A percentile compares a stretch with the other conserved stretches of the same genome.
phyloP scores from a whole-genome alignment of 2,329 filamentous ascomycete genomes.

The Elsinoe batatas region DNA sequence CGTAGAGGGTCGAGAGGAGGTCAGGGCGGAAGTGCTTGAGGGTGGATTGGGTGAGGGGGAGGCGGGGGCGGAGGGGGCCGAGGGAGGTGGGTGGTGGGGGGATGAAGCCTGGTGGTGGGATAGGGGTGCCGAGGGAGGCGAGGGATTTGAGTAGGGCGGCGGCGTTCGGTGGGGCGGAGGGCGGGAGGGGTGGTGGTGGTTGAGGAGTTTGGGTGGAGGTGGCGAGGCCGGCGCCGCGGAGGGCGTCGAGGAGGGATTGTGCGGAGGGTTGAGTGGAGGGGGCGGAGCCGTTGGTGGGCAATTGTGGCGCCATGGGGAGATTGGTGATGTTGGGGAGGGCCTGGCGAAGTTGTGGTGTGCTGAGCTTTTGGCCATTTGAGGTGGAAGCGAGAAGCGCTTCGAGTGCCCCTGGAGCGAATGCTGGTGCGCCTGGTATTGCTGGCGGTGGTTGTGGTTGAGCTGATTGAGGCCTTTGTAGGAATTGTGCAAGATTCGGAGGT shows the following conservation, averaged over 20 bases:
- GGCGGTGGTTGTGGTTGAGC: slow-evolving; percentile 17
- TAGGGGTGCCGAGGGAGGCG: slow-evolving; percentile 13
- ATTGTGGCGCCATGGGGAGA: slow-evolving; percentile 18
- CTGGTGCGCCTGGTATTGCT: slow-evolving; percentile 20
- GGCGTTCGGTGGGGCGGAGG: slow-evolving; percentile 14
- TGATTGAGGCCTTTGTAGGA: slow-evolving; percentile 16
- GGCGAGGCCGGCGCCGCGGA: slow-evolving; percentile 18
- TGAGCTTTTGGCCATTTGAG: slow-evolving; percentile 27
- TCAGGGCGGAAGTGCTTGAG: slow-evolving; percentile 53
- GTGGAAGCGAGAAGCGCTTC: slow-evolving; percentile 26
- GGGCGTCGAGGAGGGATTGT: slow-evolving; percentile 16
- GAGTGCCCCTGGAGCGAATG: slow-evolving; percentile 23
- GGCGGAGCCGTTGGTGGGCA: slow-evolving; percentile 10
- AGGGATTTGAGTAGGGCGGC: slow-evolving; percentile 18
- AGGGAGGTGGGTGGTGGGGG: slow-evolving; percentile 7
- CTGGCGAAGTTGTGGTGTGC: slow-evolving; percentile 27
- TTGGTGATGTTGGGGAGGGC: slow-evolving; percentile 24
- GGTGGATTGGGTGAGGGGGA: slow-evolving; percentile 23
- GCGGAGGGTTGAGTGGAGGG: slow-evolving; percentile 15
- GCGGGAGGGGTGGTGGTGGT: slow-evolving; percentile 7
- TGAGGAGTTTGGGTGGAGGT: slow-evolving; percentile 6
- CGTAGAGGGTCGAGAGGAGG: slow-evolving; percentile 65
- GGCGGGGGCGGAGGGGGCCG: slow-evolving; percentile 6
- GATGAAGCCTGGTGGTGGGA: slow-evolving; percentile 1
- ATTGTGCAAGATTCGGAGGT: slow-evolving; percentile 17